Conservation (phyloP, 495 filamentous ascomycete genomes). For the Penicillium steckii region DNA sequence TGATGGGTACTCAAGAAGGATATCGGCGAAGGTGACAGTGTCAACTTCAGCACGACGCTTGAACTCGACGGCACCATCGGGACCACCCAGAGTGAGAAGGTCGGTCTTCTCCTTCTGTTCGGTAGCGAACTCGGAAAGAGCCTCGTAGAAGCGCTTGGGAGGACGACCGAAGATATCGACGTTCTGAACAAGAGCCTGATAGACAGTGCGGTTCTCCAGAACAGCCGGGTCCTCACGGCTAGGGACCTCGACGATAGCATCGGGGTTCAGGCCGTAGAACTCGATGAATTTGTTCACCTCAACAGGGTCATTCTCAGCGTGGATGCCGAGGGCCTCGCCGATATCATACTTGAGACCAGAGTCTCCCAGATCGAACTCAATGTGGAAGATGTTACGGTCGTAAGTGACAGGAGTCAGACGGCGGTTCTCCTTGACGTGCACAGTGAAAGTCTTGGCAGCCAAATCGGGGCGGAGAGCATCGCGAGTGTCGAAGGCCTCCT, state of each 20-base stretch:
- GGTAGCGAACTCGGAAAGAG: slow-evolving; percentile 80
- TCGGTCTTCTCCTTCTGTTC: slow-evolving; percentile 79
- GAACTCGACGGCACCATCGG: slow-evolving; percentile 89
- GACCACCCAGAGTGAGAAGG: slow-evolving; percentile 71
- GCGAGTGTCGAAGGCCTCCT: slow-evolving; percentile 83
- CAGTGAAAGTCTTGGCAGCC: slow-evolving; percentile 77
- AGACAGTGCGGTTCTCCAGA: slow-evolving; percentile 87
- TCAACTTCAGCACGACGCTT: slow-evolving; percentile 93
- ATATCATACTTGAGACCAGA: slow-evolving; percentile 94
- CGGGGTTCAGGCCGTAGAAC: slow-evolving; percentile 78
- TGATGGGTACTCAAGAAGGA: slow-evolving; percentile 82
- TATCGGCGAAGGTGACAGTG: slow-evolving; percentile 87
- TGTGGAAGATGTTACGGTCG: slow-evolving; percentile 99
- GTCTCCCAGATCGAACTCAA: slow-evolving; percentile 91
- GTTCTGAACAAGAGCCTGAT: slow-evolving; percentile 89
- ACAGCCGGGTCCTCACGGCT: slow-evolving; percentile 76
- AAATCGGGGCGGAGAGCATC: slow-evolving; percentile 79
- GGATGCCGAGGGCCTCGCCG: slow-evolving; percentile 96
- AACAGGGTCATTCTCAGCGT: slow-evolving; percentile 82
- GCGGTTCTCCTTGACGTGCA: slow-evolving; percentile 92
- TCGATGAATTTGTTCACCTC: slow-evolving; percentile 84
- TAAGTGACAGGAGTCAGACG: slow-evolving; percentile 85
- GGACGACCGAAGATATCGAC: slow-evolving; percentile 96
- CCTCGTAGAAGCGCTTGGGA: slow-evolving; percentile 95
- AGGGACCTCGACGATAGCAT: slow-evolving; percentile 85